phyloP scores from a whole-genome alignment of 192 early-diverging fungal genomes.

The Pilaira anomala region DNA sequence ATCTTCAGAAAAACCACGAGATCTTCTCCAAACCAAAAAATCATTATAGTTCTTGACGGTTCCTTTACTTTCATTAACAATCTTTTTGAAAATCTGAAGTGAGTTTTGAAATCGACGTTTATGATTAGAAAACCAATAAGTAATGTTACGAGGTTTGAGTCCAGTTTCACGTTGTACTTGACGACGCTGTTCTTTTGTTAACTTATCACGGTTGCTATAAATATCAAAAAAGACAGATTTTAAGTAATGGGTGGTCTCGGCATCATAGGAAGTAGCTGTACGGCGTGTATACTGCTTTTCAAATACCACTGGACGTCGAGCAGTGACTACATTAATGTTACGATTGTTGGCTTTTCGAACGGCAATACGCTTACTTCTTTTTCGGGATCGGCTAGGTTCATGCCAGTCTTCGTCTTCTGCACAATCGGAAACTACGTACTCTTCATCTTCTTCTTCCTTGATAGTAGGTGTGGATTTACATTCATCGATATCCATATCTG shows the following conservation, averaged over 20 bases:
- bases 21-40: slow-evolving; percentile 21
- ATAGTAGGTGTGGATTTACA: no score
- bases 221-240: slow-evolving; percentile 30
- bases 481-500: no score
- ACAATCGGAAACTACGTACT: no score
- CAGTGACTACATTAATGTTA: neutral
- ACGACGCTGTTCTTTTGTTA: slow-evolving; percentile 30
- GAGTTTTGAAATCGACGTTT: slow-evolving; percentile 26
- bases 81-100: slow-evolving; percentile 14
- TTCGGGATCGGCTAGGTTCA: no score
- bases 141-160: slow-evolving; percentile 30
- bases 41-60: slow-evolving; percentile 18
- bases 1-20: slow-evolving; percentile 20
- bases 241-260: slow-evolving; percentile 23
- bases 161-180: slow-evolving; percentile 26
- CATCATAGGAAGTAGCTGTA: slow-evolving; percentile 33
- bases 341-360: neutral
- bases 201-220: slow-evolving; percentile 30
- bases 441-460: no score
- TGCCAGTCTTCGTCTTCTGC: no score
- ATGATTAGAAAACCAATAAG: slow-evolving; percentile 40
- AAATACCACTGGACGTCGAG: neutral
- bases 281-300: slow-evolving; percentile 3
- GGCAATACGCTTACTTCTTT: no score
- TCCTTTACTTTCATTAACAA: neutral